These are phyloP conservation scores for Cytospora leucostoma DNA, from an alignment of 2,329 filamentous ascomycete genomes.

Conservation along the genomic window DNA sequence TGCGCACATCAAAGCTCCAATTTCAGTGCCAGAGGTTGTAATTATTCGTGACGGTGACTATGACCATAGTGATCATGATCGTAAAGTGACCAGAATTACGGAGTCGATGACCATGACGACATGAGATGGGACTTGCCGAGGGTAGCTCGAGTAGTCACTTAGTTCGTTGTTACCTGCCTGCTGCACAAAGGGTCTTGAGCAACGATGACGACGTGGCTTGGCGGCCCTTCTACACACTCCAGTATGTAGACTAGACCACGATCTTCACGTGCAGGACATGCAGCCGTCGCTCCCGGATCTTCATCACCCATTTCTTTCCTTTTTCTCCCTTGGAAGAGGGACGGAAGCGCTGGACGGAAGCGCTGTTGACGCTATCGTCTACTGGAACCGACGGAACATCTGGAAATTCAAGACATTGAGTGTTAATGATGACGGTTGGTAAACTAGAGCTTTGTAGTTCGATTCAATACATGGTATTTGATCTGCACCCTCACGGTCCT, in stretches of 20 bases:
- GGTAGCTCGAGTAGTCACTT: neutral
- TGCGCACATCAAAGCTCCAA: too few species aligned
- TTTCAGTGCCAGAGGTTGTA: too few species aligned
- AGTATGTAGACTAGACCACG: neutral
- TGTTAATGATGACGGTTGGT: neutral
- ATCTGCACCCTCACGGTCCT: neutral
- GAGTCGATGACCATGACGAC: too few species aligned
- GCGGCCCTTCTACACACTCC: neutral
- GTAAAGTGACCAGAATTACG: too few species aligned
- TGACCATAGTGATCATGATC: too few species aligned
- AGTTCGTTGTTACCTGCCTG: too few species aligned
- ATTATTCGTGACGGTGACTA: too few species aligned
- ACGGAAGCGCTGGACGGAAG: neutral
- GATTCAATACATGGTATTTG: neutral
- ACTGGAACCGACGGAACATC: neutral
- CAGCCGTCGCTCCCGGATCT: neutral
- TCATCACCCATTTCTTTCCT: neutral
- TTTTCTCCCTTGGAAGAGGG: neutral
- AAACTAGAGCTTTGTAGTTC: neutral
- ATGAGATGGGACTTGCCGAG: neutral
- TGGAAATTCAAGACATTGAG: neutral
- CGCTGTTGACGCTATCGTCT: neutral
- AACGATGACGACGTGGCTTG: slow-evolving; percentile 2
- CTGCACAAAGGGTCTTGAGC: neutral
- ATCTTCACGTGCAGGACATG: neutral